Conservation (phyloP, 2,329 filamentous ascomycete species). For the Raffaelea deltoideospora region DNA sequence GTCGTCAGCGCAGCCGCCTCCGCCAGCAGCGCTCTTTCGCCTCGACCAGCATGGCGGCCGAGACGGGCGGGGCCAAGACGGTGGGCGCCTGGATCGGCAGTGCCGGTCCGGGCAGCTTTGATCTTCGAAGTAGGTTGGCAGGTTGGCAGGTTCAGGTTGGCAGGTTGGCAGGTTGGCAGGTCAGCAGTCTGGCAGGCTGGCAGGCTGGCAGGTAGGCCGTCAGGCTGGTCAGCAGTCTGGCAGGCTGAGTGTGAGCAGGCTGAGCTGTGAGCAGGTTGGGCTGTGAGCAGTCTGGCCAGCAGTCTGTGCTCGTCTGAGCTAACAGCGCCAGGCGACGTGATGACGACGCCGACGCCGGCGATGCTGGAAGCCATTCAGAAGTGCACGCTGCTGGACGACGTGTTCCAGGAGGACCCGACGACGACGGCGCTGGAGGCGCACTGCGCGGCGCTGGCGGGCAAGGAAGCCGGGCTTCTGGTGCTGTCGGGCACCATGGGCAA, state of each 20-base stretch:
- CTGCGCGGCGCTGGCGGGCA: conserved; percentile 57
- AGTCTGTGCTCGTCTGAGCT: neutral
- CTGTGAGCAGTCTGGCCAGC: too few relatives aligned
- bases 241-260: too few relatives aligned
- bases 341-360: conserved; percentile 59
- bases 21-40: neutral
- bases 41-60: neutral
- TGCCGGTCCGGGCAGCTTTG: conserved; percentile 16
- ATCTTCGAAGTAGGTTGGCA: conserved; percentile 16
- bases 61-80: neutral
- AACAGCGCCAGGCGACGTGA: conserved; percentile 27
- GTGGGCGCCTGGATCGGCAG: conserved; percentile 16
- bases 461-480: conserved; percentile 66
- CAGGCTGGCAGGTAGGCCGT: too few relatives aligned
- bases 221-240: too few relatives aligned
- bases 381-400: conserved; percentile 69
- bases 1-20: too few relatives aligned
- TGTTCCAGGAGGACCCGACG: conserved; percentile 64
- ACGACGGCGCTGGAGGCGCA: conserved; percentile 63
- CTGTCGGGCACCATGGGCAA: conserved; percentile 92
- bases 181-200: too few relatives aligned
- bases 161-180: too few relatives aligned
- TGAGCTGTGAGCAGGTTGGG: too few relatives aligned
- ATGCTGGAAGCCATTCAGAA: conserved; percentile 71
- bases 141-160: too few relatives aligned